A percentile compares a stretch with the other conserved stretches of the same genome.
Conservation (phyloP, 2,329 filamentous ascomycete genomes). For the Sclerotinia nivalis region DNA sequence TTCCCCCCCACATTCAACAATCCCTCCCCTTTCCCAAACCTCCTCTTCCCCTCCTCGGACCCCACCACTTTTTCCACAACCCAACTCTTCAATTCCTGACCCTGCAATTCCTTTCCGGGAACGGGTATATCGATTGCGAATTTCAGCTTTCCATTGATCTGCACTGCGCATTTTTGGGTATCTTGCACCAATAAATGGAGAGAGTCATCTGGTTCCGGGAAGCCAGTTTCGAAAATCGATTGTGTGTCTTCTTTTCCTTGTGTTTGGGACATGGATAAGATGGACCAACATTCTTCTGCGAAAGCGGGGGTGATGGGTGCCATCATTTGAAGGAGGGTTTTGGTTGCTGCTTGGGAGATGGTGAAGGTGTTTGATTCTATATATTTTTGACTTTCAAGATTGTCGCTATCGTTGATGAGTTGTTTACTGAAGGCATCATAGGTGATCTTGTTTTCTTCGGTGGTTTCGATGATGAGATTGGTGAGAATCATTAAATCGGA, state of each 20-base stretch:
- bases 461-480: constrained; percentile 60
- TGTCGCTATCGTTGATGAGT: not conserved
- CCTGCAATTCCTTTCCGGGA: constrained; percentile 46
- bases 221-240: constrained; percentile 51
- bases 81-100: constrained; percentile 56
- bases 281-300: constrained; percentile 73
- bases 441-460: constrained; percentile 29
- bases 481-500: constrained; percentile 82
- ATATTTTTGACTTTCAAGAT: not conserved
- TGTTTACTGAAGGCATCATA: constrained; percentile 25
- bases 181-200: constrained; percentile 52
- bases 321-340: constrained; percentile 67
- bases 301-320: constrained; percentile 80
- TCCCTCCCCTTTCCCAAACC: constrained; percentile 47
- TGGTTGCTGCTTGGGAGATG: constrained; percentile 12
- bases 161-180: constrained; percentile 63
- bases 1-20: constrained; percentile 53
- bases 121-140: constrained; percentile 66
- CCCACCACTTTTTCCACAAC: constrained; percentile 61
- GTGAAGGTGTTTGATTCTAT: constrained; percentile 40
- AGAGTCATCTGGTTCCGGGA: constrained; percentile 59
- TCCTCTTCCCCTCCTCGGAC: constrained; percentile 58
- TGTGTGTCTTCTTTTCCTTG: not conserved
- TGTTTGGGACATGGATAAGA: constrained; percentile 32
- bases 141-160: constrained; percentile 77